phyloP scores from a whole-genome alignment of 768 basidiomycete genomes.

The Amylocystis lapponica region DNA sequence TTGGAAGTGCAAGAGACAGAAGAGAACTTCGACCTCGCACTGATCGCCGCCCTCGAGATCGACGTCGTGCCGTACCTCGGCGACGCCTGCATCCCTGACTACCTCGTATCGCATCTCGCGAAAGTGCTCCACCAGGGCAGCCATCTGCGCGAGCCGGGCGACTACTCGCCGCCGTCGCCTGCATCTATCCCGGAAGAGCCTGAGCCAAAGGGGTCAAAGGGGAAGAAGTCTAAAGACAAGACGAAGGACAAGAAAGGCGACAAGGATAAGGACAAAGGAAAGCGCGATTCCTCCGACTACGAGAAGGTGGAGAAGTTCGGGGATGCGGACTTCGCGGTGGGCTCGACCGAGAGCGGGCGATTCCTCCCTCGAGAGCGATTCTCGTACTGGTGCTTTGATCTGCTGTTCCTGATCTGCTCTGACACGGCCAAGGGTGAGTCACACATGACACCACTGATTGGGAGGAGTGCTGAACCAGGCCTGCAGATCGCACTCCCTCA shows the following conservation, averaged over 20 bases:
- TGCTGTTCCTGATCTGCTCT: constrained; percentile 78
- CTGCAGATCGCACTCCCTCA: constrained; percentile 51
- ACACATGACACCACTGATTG: background rate
- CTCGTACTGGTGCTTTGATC: constrained; percentile 89
- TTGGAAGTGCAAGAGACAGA: constrained; percentile 67
- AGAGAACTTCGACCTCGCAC: constrained; percentile 79
- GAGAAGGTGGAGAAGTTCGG: constrained; percentile 21
- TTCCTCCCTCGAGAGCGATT: constrained; percentile 76
- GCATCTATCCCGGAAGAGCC: background rate
- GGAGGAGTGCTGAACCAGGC: background rate
- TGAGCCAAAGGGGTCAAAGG: background rate
- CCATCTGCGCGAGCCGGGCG: constrained; percentile 39
- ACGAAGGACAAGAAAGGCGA: background rate
- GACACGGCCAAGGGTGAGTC: constrained; percentile 51
- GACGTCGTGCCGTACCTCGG: constrained; percentile 78
- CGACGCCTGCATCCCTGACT: constrained; percentile 60
- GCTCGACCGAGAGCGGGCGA: constrained; percentile 53
- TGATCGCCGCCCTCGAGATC: constrained; percentile 74
- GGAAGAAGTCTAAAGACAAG: background rate
- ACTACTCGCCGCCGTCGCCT: constrained; percentile 14
- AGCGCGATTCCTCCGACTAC: constrained; percentile 8
- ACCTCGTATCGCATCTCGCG: constrained; percentile 60
- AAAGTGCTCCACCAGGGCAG: constrained; percentile 73
- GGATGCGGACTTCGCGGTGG: constrained; percentile 37
- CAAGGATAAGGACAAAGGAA: constrained; percentile 10